Evolutionary conservation across 1,139 yeast species (phyloP), one percentile per base, ranked within the genome.

Genomic region (Yamadazyma triangularis): DNA sequence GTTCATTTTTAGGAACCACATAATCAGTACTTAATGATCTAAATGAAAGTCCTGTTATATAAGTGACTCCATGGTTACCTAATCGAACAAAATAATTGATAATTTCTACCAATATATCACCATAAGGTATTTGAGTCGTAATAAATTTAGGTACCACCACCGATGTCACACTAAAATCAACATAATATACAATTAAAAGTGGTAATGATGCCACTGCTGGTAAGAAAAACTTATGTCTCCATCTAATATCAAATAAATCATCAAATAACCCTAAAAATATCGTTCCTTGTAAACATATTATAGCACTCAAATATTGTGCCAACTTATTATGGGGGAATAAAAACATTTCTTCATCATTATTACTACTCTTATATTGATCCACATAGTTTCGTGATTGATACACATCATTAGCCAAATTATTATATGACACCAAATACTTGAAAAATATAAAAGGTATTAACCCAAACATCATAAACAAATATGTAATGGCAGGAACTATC

Each of bases 121-220:
- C 64, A n/a, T 23, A 16, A 1, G 59, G 58, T 2, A 56, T 29
- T 15, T 36, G 32, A 13, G 50, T 44, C 21, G 73, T 70, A 24
- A 86, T 51, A 45, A 86, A 80, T 21, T 71, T 72, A 1, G 99
- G 99, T 2, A 93, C 70, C 39, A 87, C 76, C n/a, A 91, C 82
- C 25, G 84, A 78, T 0, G 99, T 91, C 26, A 87, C 88, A 40
- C 96, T 94, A 56, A 86, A 91, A 56, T 91, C 97, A 35, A 89
- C 91, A 46, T 86, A 88, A 58, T 91, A 91, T 3, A 91, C 96
- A 18, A 91, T 77, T 38, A 91, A 67, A 46, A 93, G 67, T 4
- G 99, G 99, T 30, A 91, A 79, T 1, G 95, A 80, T 0, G 96
- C 96, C 34, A 93, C 77, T 0, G 96, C 96, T 0, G 99, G 99